phyloP scores from a whole-genome alignment of 495 filamentous ascomycete species.

The Usnea hakonensis region DNA sequence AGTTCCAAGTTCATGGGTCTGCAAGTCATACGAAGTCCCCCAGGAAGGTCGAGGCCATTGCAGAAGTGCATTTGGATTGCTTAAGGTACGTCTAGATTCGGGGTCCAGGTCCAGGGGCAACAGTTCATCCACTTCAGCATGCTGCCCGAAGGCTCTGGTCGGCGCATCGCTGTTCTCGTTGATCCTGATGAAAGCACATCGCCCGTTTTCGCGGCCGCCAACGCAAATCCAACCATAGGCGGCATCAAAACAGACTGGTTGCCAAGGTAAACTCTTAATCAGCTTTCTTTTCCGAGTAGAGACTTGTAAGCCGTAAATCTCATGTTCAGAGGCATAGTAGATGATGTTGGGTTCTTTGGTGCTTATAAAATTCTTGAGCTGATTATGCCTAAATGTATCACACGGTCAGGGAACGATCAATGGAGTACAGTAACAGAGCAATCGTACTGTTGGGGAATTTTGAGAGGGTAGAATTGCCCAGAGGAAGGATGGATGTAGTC shows the following conservation, averaged over 20 bases:
- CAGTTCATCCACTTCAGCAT: conserved; percentile 52
- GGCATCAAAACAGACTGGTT: conserved; percentile 75
- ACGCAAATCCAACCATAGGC: conserved; percentile 82
- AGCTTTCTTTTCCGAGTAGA: conserved; percentile 63
- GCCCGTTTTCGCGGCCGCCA: conserved; percentile 71
- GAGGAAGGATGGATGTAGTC: conserved; percentile 49
- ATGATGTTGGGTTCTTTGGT: conserved; percentile 65
- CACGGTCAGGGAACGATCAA: neutral
- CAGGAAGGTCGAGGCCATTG: conserved; percentile 9
- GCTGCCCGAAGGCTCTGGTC: conserved; percentile 29
- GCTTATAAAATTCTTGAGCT: conserved; percentile 85
- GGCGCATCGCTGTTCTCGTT: conserved; percentile 21
- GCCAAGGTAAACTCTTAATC: conserved; percentile 71
- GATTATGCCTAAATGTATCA: conserved; percentile 60
- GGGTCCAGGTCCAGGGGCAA: conserved; percentile 50
- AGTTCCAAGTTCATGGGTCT: conserved; percentile 46
- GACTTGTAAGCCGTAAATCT: conserved; percentile 68
- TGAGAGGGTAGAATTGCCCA: conserved; percentile 65
- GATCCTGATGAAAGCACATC: conserved; percentile 64
- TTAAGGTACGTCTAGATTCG: conserved; percentile 18
- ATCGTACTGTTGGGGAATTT: conserved; percentile 50
- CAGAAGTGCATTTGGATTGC: neutral
- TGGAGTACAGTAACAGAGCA: neutral
- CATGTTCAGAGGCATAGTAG: conserved; percentile 69
- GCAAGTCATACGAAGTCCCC: conserved; percentile 38